Evolutionary conservation across 164 flowering plant genomes (phyloP).

Genomic region (Tetrastigma voinierianum): DNA sequence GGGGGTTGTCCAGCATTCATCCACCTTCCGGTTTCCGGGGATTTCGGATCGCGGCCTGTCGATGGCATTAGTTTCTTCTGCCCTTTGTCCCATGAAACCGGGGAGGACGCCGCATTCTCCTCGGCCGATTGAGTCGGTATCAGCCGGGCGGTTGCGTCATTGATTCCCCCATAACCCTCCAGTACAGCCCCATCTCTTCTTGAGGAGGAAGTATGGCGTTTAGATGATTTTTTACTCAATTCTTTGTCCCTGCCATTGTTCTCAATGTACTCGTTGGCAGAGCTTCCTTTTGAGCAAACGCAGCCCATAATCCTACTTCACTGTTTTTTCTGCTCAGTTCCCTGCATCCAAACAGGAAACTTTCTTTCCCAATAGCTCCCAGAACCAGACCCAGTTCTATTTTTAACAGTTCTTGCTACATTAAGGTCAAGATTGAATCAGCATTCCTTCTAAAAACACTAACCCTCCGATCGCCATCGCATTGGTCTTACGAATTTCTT

Average conservation of each 20-base stretch:
- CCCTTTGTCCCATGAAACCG: constrained; percentile 28
- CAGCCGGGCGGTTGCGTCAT: constrained; percentile 37
- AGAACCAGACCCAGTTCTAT: neutral
- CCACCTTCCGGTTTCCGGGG: constrained; percentile 9
- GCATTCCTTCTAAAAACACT: constrained; percentile 3
- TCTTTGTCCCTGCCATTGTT: constrained; percentile 24
- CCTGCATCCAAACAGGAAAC: constrained; percentile 12
- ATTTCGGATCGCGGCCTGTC: constrained; percentile 9
- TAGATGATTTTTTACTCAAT: constrained; percentile 14
- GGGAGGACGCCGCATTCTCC: constrained; percentile 23
- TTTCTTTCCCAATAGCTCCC: neutral
- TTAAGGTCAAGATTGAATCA: constrained; percentile 5
- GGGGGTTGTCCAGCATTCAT: constrained; percentile 12
- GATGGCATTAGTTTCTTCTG: constrained; percentile 21
- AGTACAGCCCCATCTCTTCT: constrained; percentile 24
- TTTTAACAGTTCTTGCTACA: constrained; percentile 9
- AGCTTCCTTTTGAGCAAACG: constrained; percentile 46
- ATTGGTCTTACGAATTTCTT: neutral
- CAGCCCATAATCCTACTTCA: constrained; percentile 43
- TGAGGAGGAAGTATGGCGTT: constrained; percentile 18
- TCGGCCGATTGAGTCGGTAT: constrained; percentile 25
- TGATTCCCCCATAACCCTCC: constrained; percentile 24
- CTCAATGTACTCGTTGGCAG: constrained; percentile 12
- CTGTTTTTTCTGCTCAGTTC: neutral
- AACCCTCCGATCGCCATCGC: neutral